Base-by-base conservation (phyloP, 805 yeast species). In the Teunomyces funiuensis region DNA sequence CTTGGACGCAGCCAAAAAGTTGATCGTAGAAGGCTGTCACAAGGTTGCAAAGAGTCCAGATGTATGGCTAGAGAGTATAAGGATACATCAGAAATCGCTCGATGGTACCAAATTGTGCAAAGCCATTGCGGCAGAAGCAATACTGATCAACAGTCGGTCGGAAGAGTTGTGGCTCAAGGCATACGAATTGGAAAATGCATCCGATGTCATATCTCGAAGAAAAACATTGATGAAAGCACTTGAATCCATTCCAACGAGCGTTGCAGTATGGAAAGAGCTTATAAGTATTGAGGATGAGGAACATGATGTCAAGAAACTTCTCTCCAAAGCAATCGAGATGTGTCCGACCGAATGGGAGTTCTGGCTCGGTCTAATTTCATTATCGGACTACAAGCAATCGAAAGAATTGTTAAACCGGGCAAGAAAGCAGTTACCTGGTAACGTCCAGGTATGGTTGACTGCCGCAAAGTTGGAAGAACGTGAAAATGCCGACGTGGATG, bases 61-160 rank as follows among this genome's bases (percentile, higher is more conserved):
- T 9, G 69, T 89, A 0, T 91, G 99, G 99, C 59, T 90, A 6
- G 96, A 87, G 47, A 83, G 76, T 54, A 67, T 91, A 5, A 71
- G 87, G 36, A 63, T 90, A 9, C 80, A 88, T 54, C 61, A 61
- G 3, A 54, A 59, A 7, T 74, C 77, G 36, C 18, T 59, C 2
- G 71, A 64, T 16, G 71, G 69, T 3, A 33, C 45, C n/a, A 63
- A 61, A 30, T 56, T 73, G 11, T 75, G 86, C 38, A 82, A 78
- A 53, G 62, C 70, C 1, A 70, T 89, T 9, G 81, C 82, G 2
- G 76, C 84, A 0, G 80, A 83, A 36, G 96, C 86, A 0, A 73
- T 90, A 2, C 65, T 68, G 41, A 71, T 63, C 50, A 77, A 82
- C 45, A 74, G 80, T 0, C 64, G 61, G 25, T 80, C 89, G 2